phyloP scores from a whole-genome alignment of 108 stramenopile genomes.

The Nannochloropsis salina region DNA sequence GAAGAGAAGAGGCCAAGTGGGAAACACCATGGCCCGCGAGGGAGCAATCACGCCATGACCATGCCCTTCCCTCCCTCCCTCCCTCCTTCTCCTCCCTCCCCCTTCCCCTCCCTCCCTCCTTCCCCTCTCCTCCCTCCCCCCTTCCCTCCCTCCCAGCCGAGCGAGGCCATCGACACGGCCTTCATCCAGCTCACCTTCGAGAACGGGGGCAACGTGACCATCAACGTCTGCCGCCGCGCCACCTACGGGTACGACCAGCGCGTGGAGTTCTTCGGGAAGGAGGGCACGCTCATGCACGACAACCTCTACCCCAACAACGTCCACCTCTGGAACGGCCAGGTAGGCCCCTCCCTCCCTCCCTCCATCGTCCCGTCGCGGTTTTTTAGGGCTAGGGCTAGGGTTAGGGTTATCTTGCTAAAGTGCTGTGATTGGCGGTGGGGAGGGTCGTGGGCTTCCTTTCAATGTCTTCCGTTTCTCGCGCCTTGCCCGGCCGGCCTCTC shows the following conservation, averaged over 20 bases:
- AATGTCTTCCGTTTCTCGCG: too few species aligned
- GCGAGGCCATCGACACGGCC: constrained; percentile 50
- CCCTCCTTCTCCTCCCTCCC: background rate
- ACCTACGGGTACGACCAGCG: constrained; percentile 51
- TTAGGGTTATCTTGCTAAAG: too few species aligned
- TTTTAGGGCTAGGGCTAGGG: too few species aligned
- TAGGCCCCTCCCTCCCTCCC: background rate
- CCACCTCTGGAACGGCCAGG: constrained; percentile 32
- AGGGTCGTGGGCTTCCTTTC: too few species aligned
- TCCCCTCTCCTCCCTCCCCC: background rate
- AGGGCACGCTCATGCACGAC: constrained; percentile 44
- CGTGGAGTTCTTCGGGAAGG: constrained; percentile 48
- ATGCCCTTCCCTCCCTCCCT: background rate
- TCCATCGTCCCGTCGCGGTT: too few species aligned
- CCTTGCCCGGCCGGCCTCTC: too few species aligned
- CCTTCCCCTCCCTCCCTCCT: background rate
- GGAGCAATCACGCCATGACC: background rate
- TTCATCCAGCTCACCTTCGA: constrained; percentile 51
- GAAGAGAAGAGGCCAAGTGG: too few species aligned
- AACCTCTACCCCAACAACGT: constrained; percentile 47
- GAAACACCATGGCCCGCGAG: background rate
- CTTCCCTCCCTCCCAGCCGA: constrained; percentile 25
- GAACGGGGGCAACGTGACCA: constrained; percentile 39
- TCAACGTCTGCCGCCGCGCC: constrained; percentile 46
- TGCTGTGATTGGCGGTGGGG: too few species aligned